These are phyloP conservation scores for Aspergillus haitiensis DNA, from an alignment of 495 filamentous ascomycete species.

Conservation along the genomic window DNA sequence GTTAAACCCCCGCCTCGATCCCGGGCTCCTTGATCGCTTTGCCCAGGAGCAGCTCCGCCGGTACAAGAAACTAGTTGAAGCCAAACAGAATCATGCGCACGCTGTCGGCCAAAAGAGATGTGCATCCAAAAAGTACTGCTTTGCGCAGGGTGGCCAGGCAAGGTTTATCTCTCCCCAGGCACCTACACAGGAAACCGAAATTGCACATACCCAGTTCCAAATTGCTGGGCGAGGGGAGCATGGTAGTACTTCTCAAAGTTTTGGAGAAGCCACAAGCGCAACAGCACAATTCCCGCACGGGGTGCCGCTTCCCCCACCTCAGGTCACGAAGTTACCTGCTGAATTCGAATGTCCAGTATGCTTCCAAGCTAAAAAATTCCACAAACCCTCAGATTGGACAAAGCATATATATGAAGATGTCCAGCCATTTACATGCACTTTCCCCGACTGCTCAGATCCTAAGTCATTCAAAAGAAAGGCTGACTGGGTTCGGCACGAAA, in stretches of 20 bases:
- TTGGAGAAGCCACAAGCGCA: constrained; percentile 66
- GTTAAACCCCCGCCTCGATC: constrained; percentile 66
- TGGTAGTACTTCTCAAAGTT: constrained; percentile 62
- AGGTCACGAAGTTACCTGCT: constrained; percentile 70
- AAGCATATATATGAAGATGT: constrained; percentile 97
- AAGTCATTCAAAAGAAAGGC: constrained; percentile 98
- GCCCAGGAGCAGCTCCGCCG: constrained; percentile 75
- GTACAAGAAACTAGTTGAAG: constrained; percentile 74
- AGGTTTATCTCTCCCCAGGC: constrained; percentile 51
- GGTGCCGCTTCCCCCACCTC: constrained; percentile 72
- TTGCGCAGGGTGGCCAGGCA: constrained; percentile 60
- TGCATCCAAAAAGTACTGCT: constrained; percentile 60
- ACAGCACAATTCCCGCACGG: constrained; percentile 74
- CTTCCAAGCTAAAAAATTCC: constrained; percentile 85
- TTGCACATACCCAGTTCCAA: constrained; percentile 51
- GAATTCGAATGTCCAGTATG: constrained; percentile 93
- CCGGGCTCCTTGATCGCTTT: constrained; percentile 75
- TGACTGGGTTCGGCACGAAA: constrained; percentile 96
- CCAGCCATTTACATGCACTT: constrained; percentile 94
- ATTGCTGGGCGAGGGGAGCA: constrained; percentile 53
- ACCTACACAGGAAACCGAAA: constrained; percentile 41
- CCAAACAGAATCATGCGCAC: constrained; percentile 67
- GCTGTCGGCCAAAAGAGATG: constrained; percentile 57
- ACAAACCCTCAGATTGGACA: constrained; percentile 97
- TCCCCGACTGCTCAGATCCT: constrained; percentile 76